These are phyloP conservation scores for Candida ovalis DNA, from an alignment of 805 yeast genomes.

Conservation along the genomic window DNA sequence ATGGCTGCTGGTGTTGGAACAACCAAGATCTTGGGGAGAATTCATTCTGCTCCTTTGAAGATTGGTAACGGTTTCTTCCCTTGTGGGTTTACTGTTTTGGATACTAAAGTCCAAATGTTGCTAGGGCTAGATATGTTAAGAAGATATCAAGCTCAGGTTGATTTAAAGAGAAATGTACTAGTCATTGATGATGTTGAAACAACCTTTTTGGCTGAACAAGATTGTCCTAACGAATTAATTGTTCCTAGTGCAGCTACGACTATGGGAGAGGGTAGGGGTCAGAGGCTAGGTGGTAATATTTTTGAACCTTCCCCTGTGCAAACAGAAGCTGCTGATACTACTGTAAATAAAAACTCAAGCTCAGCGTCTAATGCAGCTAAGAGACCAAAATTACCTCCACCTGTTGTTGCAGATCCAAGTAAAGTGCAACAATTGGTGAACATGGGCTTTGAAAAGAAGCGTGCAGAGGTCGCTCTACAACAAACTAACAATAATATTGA, in stretches of 20 bases:
- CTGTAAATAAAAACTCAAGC: not conserved
- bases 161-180: slow-evolving; percentile 61
- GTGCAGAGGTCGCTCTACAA: slow-evolving; percentile 62
- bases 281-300: slow-evolving; percentile 36
- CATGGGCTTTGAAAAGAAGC: slow-evolving; percentile 67
- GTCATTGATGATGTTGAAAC: slow-evolving; percentile 72
- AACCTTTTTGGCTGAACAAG: slow-evolving; percentile 68
- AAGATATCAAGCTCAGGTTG: slow-evolving; percentile 81
- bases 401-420: slow-evolving; percentile 19
- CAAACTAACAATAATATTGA: slow-evolving; percentile 77
- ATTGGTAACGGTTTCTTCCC: slow-evolving; percentile 65
- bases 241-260: slow-evolving; percentile 11
- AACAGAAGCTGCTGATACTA: not conserved
- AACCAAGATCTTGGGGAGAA: slow-evolving; percentile 71
- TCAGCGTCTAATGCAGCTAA: slow-evolving; percentile 19
- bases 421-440: slow-evolving; percentile 45
- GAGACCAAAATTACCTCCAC: slow-evolving; percentile 20
- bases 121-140: slow-evolving; percentile 90
- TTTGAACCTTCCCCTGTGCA: slow-evolving; percentile 11
- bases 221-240: slow-evolving; percentile 46
- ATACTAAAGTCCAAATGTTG: slow-evolving; percentile 67
- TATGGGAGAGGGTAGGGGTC: slow-evolving; percentile 8
- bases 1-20: slow-evolving; percentile 90
- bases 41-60: slow-evolving; percentile 83
- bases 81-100: slow-evolving; percentile 68